These are phyloP conservation scores for Fusarium caatingaense DNA, from an alignment of 2,329 filamentous ascomycete species.

Conservation along the genomic window DNA sequence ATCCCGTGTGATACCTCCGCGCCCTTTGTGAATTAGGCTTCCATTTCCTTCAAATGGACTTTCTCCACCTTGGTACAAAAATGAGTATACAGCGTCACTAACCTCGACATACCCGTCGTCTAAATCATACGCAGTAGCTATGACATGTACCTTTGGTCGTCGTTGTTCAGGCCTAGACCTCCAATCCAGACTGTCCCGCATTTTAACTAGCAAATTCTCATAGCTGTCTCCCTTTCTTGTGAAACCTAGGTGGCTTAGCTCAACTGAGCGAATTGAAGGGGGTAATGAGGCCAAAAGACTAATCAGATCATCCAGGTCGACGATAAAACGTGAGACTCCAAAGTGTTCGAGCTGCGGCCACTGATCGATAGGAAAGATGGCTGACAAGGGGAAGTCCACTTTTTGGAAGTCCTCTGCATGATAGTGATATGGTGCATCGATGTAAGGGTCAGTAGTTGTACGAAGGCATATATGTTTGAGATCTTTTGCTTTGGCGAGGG, in stretches of 20 bases:
- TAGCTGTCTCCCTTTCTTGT: accelerated
- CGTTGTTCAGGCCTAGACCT: background rate
- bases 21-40: background rate
- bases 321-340: background rate
- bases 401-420: too few species aligned
- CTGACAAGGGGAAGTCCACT: background rate
- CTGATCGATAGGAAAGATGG: background rate
- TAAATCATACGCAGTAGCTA: background rate
- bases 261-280: background rate
- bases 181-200: conserved; percentile 6
- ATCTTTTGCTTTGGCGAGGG: background rate
- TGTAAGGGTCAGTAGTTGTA: background rate
- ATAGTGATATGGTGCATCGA: too few species aligned
- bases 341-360: conserved; percentile 6
- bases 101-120: background rate
- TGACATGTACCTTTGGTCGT: background rate
- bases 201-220: background rate
- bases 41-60: background rate
- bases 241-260: background rate
- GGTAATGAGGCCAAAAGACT: background rate
- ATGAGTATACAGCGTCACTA: background rate
- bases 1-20: background rate
- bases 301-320: background rate
- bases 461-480: background rate
- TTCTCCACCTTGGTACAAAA: background rate